These are phyloP conservation scores for Pleurotus salmoneostramineus DNA, from an alignment of 768 basidiomycete genomes.

Conservation along the genomic window DNA sequence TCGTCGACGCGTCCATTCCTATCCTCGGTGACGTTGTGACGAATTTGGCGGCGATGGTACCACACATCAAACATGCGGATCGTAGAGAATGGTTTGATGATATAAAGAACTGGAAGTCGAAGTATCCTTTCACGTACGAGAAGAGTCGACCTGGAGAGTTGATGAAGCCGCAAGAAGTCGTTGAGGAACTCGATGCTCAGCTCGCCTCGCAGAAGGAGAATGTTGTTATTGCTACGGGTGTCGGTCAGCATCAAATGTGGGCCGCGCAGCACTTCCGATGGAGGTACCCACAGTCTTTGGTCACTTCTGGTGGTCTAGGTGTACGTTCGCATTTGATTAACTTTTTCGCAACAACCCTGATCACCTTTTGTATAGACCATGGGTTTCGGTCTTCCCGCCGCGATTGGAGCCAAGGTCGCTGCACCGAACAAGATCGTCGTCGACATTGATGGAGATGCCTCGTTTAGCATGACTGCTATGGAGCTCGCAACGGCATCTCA, in stretches of 20 bases:
- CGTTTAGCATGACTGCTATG: conserved; percentile 99
- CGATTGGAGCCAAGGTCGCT: conserved; percentile 96
- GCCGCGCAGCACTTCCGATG: conserved; percentile 93
- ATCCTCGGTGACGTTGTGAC: conserved; percentile 90
- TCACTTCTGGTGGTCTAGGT: conserved; percentile 92
- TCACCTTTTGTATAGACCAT: conserved; percentile 62
- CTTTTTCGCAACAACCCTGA: neutral
- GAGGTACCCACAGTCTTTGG: conserved; percentile 82
- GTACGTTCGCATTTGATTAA: conserved; percentile 42
- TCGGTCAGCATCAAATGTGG: conserved; percentile 99
- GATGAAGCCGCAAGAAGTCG: conserved; percentile 96
- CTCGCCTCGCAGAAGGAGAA: conserved; percentile 80
- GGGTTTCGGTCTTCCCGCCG: conserved; percentile 95
- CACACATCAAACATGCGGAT: conserved; percentile 60
- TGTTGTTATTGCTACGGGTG: conserved; percentile 87
- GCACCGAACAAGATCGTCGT: conserved; percentile 90
- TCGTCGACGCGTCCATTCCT: conserved; percentile 91
- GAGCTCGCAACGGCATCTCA: conserved; percentile 93
- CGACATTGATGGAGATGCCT: conserved; percentile 97
- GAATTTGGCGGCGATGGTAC: conserved; percentile 79
- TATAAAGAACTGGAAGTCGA: conserved; percentile 79
- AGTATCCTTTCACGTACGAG: conserved; percentile 87
- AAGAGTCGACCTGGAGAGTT: conserved; percentile 53
- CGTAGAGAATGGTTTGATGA: conserved; percentile 81
- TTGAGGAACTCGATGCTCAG: conserved; percentile 87